Base-by-base conservation (phyloP, 805 yeast genomes). In the Candida glaebosa region DNA sequence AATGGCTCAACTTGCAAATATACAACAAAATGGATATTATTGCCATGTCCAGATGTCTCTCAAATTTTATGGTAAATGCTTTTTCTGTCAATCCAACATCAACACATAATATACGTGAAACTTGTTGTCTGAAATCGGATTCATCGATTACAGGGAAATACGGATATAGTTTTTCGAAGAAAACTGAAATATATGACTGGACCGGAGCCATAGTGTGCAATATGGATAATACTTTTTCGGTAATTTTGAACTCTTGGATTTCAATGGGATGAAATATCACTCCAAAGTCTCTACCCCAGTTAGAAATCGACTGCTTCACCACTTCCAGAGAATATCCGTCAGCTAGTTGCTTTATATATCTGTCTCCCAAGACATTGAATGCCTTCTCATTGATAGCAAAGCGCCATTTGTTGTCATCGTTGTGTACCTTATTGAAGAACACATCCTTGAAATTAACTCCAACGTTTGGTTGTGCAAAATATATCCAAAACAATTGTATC, bases 101-200 rank as follows among this genome's bases (percentile, higher is more conserved):
- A 5, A 36, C 16, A 34, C 34, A 39, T 8, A 43, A n/a, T 5
- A 39, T 25, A 18, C 43, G 19, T 3, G 37, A 5, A 10, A 45
- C 18, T 5, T 39, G 44, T 4, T 17, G 10, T 42, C 42, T 7
- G 20, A 45, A 42, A 5, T 35, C 45, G 15, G 35, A 19, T 37
- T 53, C 56, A 32, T 53, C 57, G 5, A 53, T 3, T 3, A 53
- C 42, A 3, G 57, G 57, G 10, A 50, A 32, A 24, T 31, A 46
- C 5, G 45, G 48, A 20, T 39, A 39, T 4, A 51, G 20, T 16
- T 42, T 38, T 14, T 45, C 45, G 32, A 51, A 49, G 22, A 49
- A 52, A 9, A 37, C 18, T 10, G 22, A 16, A 14, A 45, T 26
- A 36, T 17, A 31, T 34, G 25, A 38, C 20, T 33, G 34, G 15